Conservation (phyloP, 768 basidiomycete genomes). For the Amanita polypyramis region DNA sequence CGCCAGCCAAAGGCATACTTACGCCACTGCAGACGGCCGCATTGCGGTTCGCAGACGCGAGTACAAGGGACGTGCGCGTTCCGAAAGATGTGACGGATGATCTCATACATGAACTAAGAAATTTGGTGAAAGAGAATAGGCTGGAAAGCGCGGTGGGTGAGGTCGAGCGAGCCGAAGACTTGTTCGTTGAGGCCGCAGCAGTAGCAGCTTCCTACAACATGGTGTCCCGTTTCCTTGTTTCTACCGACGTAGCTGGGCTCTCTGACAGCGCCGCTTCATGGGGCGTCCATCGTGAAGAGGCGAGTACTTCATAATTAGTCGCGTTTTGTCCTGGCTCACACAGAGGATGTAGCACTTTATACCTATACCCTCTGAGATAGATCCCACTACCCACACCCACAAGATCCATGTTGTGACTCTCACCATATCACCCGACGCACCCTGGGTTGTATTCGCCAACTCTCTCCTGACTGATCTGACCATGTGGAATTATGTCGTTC, state of each 20-base stretch:
- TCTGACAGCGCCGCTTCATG: slow-evolving; percentile 36
- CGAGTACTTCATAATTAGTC: slow-evolving; percentile 9
- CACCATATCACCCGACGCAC: slow-evolving; percentile 25
- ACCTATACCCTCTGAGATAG: slow-evolving; percentile 22
- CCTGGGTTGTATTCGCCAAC: slow-evolving; percentile 43
- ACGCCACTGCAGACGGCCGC: slow-evolving; percentile 40
- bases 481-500: slow-evolving; percentile 38
- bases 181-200: slow-evolving; percentile 45
- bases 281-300: slow-evolving; percentile 37
- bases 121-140: slow-evolving; percentile 10
- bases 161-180: slow-evolving; percentile 18
- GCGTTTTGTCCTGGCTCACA: neutral
- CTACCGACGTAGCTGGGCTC: slow-evolving; percentile 49
- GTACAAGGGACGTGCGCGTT: slow-evolving; percentile 37
- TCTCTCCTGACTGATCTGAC: slow-evolving; percentile 36
- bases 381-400: slow-evolving; percentile 15
- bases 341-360: slow-evolving; percentile 25
- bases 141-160: neutral
- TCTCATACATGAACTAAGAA: slow-evolving; percentile 24
- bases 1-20: slow-evolving; percentile 29
- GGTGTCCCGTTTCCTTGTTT: slow-evolving; percentile 57
- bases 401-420: slow-evolving; percentile 33
- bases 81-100: slow-evolving; percentile 27
- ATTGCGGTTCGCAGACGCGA: slow-evolving; percentile 48
- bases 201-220: slow-evolving; percentile 53